Evolutionary conservation across 176 grass and related monocot species (phyloP), one percentile per base, ranked within the genome.

Genomic region (Aegilops tauschii): DNA sequence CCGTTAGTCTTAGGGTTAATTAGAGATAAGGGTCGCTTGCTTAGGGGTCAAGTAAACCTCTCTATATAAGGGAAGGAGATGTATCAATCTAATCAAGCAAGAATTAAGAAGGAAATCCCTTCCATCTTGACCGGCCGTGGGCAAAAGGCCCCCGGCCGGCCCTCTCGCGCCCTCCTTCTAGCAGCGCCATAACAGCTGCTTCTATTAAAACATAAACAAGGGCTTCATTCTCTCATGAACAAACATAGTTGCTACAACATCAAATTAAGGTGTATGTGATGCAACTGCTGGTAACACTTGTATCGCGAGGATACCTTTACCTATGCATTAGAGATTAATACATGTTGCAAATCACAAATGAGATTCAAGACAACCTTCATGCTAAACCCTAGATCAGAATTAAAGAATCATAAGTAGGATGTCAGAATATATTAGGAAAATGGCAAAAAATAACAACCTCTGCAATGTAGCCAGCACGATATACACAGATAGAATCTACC

Each of bases 391-490:
- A 34, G 34, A 71, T 40, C 17, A 27, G 49, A 27, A 59, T 31
- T 49, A 14, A 54, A 79, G 65, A 54, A 32, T 47, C 40, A 65
- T 7, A 71, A 71, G 80, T 5, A 56, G 25, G 73, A 47, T 67
- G 40, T 23, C 5, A 82, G 2, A 54, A 83, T 45, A 73, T 18
- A 65, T 84, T 62, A 61, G 44, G 10, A 14, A 69, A 80, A 54
- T 39, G 74, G 27, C 12, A 37, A 49, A 56, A 13, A 71, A 84
- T 80, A 80, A 68, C 17, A 87, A 95, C 95, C 93, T 98, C 91
- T 75, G 96, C 87, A 89, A 93, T 89, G 79, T 98, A 98, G 73
- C 96, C 96, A 84, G 78, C 93, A 82, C 93, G 96, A 92, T 98
- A 98, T 73, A 98, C 96, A 91, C 84, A 90, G 36, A 98, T 80